Conservation (phyloP, 2,329 filamentous ascomycete species). For the Fusarium oxysporum region DNA sequence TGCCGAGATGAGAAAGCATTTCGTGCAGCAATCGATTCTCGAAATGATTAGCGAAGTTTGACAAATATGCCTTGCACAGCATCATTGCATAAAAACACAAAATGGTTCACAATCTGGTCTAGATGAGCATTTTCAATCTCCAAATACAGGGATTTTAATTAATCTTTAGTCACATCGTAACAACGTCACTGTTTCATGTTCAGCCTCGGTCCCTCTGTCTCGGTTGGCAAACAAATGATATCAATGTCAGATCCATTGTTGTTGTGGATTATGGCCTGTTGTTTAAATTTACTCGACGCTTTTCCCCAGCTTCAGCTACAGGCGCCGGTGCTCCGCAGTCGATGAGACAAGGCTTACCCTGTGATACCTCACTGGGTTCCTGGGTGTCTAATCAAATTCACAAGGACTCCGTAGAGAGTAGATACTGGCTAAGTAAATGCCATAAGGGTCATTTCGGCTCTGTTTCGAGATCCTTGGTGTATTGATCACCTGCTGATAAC, state of each 20-base stretch:
- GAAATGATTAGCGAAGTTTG: neutral
- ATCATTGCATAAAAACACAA: neutral
- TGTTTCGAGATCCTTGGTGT: slow-evolving; percentile 22
- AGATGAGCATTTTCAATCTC: slow-evolving; percentile 1
- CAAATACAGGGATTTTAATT: slow-evolving; percentile 4
- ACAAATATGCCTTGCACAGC: neutral
- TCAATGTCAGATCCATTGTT: neutral
- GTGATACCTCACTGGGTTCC: neutral
- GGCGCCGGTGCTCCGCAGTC: slow-evolving; percentile 33
- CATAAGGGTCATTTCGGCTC: slow-evolving; percentile 32
- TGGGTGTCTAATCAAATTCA: neutral
- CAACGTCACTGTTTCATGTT: slow-evolving; percentile 32
- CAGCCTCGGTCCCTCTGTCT: slow-evolving; percentile 5
- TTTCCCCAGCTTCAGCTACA: slow-evolving; percentile 13
- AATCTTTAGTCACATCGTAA: slow-evolving; percentile 8
- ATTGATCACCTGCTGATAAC: neutral
- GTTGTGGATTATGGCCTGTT: slow-evolving; percentile 11
- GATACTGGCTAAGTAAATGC: neutral
- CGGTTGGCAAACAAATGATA: slow-evolving; percentile 1
- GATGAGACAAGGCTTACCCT: slow-evolving; percentile 8
- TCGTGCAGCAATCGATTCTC: slow-evolving; percentile 6
- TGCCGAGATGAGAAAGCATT: slow-evolving; percentile 24
- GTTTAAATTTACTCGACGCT: neutral
- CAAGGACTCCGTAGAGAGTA: neutral
- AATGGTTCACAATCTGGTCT: neutral